Conservation (phyloP, 257 asterid genomes). For the Petunia secreta region DNA sequence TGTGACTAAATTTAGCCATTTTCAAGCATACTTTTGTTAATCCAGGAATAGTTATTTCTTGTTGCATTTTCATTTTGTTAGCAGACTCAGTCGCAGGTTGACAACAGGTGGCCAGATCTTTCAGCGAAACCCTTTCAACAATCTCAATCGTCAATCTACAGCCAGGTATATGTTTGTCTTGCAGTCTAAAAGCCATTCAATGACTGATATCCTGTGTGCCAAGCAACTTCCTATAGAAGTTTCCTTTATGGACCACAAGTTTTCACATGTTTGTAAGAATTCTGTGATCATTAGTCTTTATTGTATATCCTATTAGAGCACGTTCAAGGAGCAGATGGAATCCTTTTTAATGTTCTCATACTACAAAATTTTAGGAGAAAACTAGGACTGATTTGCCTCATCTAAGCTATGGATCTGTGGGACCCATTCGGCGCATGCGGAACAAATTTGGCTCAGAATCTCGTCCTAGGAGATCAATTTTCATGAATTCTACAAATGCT, state of each 20-base stretch:
- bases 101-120: conserved; percentile 44
- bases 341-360: conserved; percentile 25
- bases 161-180: conserved; percentile 49
- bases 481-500: conserved; percentile 48
- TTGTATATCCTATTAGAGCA: conserved; percentile 8
- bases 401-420: conserved; percentile 68
- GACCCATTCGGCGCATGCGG: conserved; percentile 75
- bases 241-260: conserved; percentile 4
- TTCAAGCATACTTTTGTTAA: background rate
- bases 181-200: background rate
- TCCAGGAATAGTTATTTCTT: conserved; percentile 24
- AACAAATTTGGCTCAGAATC: conserved; percentile 71
- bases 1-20: conserved; percentile 11
- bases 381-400: conserved; percentile 48
- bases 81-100: conserved; percentile 53
- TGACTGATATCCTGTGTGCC: background rate
- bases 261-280: conserved; percentile 9
- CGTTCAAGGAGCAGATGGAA: conserved; percentile 12
- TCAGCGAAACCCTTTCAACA: conserved; percentile 57
- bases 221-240: conserved; percentile 10
- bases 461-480: conserved; percentile 70
- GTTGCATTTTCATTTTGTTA: conserved; percentile 36
- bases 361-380: conserved; percentile 54
- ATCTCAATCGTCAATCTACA: conserved; percentile 51
- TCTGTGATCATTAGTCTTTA: conserved; percentile 5